Evolutionary conservation across 108 stramenopile genomes (phyloP), one percentile per base, ranked within the genome.

Genomic region (Nannochloropsis gaditana): DNA sequence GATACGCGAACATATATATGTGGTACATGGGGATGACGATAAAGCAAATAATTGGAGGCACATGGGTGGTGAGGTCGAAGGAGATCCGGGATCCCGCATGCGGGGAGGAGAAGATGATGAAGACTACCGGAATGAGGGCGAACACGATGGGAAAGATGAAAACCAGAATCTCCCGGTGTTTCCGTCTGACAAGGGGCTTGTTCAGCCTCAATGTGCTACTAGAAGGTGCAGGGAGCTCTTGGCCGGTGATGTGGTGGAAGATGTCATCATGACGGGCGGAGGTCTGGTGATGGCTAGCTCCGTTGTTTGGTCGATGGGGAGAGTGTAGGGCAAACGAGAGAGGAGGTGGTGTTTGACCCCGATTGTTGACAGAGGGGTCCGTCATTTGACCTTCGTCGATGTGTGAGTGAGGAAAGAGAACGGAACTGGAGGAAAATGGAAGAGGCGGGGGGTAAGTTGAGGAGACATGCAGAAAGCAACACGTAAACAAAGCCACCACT

Each of bases 131-230:
- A n/a, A 73, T 73, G 19, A 73, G 59, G 15, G 59, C 59, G n/a
- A 73, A 73, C 19, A 73, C n/a, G 2, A 73, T 15, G 19, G 59
- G 59, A 6, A 73, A 73, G 59, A 73, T n/a, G n/a, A 73, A 73
- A n/a, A 73, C 8, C n/a, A 73, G n/a, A n/a, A 73, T n/a, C n/a
- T 73, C 59, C n/a, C 59, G 4, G 4, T n/a, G 59, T 73, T n/a
- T 73, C 59, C 59, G 59, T n/a, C 59, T n/a, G 59, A 4, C 19
- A n/a, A n/a, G n/a, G 5, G 4, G n/a, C 2, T 73, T 73, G 59
- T 73, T 73, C 59, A 73, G 59, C n/a, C n/a, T n/a, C n/a, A 73
- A 73, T 15, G 59, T 73, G n/a, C 59, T 15, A 73, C 59, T 73
- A n/a, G 59, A 73, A n/a, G 59, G 5, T 4, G 59, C 19, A 3